These are phyloP conservation scores for Colletotrichum coccodes DNA, from an alignment of 2,329 filamentous ascomycete species.

Conservation along the genomic window DNA sequence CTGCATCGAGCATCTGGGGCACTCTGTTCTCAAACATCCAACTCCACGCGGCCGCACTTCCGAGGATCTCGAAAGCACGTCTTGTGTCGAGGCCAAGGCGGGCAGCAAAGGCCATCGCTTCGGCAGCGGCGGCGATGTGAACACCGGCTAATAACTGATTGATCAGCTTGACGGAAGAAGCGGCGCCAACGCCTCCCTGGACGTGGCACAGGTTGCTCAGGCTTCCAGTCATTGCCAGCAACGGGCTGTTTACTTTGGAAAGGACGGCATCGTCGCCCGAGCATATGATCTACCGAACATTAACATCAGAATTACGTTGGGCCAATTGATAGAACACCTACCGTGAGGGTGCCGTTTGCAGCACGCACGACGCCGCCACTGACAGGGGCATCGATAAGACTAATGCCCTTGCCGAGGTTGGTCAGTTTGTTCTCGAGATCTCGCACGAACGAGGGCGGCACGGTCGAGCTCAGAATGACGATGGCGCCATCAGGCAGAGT, in stretches of 20 bases:
- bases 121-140: slow-evolving; percentile 64
- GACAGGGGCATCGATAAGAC: slow-evolving; percentile 48
- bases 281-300: slow-evolving; percentile 42
- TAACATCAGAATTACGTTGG: not conserved
- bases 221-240: slow-evolving; percentile 45
- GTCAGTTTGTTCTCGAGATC: slow-evolving; percentile 36
- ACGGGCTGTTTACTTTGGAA: slow-evolving; percentile 36
- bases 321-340: slow-evolving; percentile 26
- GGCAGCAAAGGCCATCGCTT: slow-evolving; percentile 66
- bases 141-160: slow-evolving; percentile 68
- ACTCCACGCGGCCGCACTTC: slow-evolving; percentile 47
- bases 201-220: slow-evolving; percentile 54
- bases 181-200: slow-evolving; percentile 60
- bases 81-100: slow-evolving; percentile 62
- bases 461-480: slow-evolving; percentile 48
- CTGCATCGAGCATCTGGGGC: slow-evolving; percentile 46
- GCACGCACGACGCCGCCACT: slow-evolving; percentile 49
- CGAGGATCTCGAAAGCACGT: slow-evolving; percentile 58
- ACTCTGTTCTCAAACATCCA: slow-evolving; percentile 50
- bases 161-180: slow-evolving; percentile 67
- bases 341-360: slow-evolving; percentile 47
- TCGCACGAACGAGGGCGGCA: slow-evolving; percentile 44
- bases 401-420: slow-evolving; percentile 38
- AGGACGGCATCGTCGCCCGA: slow-evolving; percentile 40
- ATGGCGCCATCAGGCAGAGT: slow-evolving; percentile 40